Base-by-base conservation (phyloP, 768 basidiomycete genomes). In the Suillus clintonianus region DNA sequence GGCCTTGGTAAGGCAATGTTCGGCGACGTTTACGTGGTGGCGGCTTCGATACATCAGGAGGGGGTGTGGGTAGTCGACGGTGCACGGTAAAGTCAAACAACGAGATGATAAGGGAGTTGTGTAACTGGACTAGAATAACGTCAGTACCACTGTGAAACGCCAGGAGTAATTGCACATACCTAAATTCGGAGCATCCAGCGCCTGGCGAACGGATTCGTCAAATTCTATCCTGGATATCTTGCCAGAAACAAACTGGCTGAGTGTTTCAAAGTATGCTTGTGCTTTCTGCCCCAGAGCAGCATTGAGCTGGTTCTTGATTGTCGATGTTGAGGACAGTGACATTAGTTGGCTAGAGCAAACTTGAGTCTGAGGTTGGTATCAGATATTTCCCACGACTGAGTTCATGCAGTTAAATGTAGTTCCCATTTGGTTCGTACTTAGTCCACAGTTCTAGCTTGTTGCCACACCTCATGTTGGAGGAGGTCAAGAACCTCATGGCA, bases 81-180 rank as follows among this genome's bases (percentile, higher is more conserved):
- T 89, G 86, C 0, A 86, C 85, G 2, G 91, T 90, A 27, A 89
- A 89, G 74, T 92, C 91, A 65, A 94, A 91, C 17, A 94, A 76
- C 2, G 92, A 92, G 36, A 94, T 92, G 41, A 94, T 87, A 37
- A 94, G 81, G 13, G 92, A 87, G 74, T 94, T 94, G 72, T 94
- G 92, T 2, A 93, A 78, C 74, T 92, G 91, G 34, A 92, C 89
- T 89, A 65, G n/a, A 48, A 11, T 62, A 37, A 64, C 30, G 62
- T 72, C 27, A 70, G 69, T 34, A 14, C n/a, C 13, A 47, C 36
- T 17, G 42, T 53, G 22, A 32, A 17, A 22, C 59, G 32, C n/a
- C 34, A 36, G 37, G 54, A 50, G 24, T 22, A 54, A 57, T 34
- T 10, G n/a, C 45, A 74, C 71, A 22, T 41, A 81, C 83, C 77